A percentile compares a stretch with the other conserved stretches of the same genome.
Conservation (phyloP, 2,329 filamentous ascomycete species). For the Trichoderma polysporum region DNA sequence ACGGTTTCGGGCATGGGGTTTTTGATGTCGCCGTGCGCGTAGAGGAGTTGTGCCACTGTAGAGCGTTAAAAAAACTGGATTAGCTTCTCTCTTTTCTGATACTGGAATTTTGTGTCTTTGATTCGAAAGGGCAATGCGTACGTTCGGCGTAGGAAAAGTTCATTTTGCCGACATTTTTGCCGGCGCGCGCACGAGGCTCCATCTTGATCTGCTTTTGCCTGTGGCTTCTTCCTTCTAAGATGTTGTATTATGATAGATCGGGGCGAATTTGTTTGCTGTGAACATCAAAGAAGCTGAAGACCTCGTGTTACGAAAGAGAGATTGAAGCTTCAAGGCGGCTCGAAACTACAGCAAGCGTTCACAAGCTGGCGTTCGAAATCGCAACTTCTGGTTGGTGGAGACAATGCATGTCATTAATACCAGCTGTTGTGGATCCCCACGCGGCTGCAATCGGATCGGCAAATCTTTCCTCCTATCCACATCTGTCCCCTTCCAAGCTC, state of each 20-base stretch:
- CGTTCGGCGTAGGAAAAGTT: conserved; percentile 73
- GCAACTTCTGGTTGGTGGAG: conserved; percentile 16
- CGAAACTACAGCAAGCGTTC: neutral
- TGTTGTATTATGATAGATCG: neutral
- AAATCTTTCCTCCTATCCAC: conserved; percentile 40
- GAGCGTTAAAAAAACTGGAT: neutral
- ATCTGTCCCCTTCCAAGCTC: conserved; percentile 17
- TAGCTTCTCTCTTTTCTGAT: neutral
- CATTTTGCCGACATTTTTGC: conserved; percentile 79
- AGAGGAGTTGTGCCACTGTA: conserved; percentile 71
- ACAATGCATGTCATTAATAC: conserved; percentile 4
- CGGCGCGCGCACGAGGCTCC: conserved; percentile 74
- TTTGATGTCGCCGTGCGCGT: conserved; percentile 75
- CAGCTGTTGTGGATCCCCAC: conserved; percentile 6
- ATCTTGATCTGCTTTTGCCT: conserved; percentile 46
- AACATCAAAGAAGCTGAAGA: neutral
- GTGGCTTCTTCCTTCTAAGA: neutral
- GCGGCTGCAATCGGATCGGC: conserved; percentile 28
- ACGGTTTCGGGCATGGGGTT: conserved; percentile 81
- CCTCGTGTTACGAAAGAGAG: neutral
- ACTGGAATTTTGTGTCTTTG: neutral
- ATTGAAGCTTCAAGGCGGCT: no score
- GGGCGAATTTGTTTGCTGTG: no score
- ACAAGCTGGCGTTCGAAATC: neutral
- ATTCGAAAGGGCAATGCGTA: conserved; percentile 39